phyloP scores from a whole-genome alignment of 345 rosid species.

The Aurinia saxatilis region DNA sequence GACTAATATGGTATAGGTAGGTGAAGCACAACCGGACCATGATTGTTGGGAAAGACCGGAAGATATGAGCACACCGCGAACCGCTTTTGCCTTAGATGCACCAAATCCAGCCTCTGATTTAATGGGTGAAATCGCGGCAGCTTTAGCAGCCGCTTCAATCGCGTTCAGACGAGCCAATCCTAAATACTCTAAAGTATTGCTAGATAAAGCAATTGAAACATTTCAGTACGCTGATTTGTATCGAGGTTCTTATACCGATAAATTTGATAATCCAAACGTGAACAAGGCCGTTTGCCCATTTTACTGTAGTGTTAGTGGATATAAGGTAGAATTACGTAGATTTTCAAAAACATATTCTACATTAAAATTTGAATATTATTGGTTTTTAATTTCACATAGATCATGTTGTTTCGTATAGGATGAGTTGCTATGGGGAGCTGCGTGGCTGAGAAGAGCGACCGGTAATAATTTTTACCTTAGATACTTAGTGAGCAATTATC shows the following conservation, averaged over 20 bases:
- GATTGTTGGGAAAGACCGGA: constrained; percentile 86
- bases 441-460: constrained; percentile 74
- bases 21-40: constrained; percentile 58
- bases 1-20: constrained; percentile 27
- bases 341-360: no score
- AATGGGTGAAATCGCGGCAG: constrained; percentile 75
- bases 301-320: constrained; percentile 60
- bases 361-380: background rate
- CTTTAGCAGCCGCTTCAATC: constrained; percentile 72
- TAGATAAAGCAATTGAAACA: constrained; percentile 46
- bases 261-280: constrained; percentile 18
- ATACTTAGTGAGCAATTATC: constrained; percentile 23
- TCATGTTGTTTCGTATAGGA: constrained; percentile 36
- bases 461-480: constrained; percentile 31
- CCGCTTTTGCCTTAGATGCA: constrained; percentile 44
- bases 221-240: constrained; percentile 60
- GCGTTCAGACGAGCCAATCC: constrained; percentile 40
- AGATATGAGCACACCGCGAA: constrained; percentile 89
- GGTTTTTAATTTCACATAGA: background rate
- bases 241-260: constrained; percentile 44
- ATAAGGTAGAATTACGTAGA: constrained; percentile 38
- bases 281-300: constrained; percentile 57
- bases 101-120: constrained; percentile 67
- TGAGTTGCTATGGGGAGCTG: constrained; percentile 85
- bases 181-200: constrained; percentile 35